Base-by-base conservation (phyloP, 2,329 filamentous ascomycete species). In the Hirsutella thompsonii region DNA sequence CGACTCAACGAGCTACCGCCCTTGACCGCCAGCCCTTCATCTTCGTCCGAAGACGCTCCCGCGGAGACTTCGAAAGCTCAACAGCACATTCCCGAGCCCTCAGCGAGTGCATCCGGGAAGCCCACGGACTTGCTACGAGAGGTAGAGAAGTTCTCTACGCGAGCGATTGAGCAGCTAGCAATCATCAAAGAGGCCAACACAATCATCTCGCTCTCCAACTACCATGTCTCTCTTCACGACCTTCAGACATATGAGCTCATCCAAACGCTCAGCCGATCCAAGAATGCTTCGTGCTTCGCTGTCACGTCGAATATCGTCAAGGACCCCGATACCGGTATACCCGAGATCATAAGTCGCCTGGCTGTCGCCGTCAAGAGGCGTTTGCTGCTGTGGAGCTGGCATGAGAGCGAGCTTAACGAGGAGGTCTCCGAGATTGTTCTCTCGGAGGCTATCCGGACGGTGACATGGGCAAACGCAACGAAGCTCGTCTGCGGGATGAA, bases 301-400 rank as follows among this genome's bases (percentile, higher is more conserved):
- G 86, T 94, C 35, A 95, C 89, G 2, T 94, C 87, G 47, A 94
- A 96, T 60, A 93, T 96, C 42, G 83, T 94, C 50, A 90, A 92
- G 58, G 92, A 98, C 59, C 66, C 79, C 5, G 76, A 78, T 38
- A 94, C 87, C 0, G 84, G 84, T 20, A 89, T 98, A 38, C 89
- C 88, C 1, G 86, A 90, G 50, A 93, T 98, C 42, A 89, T 96
- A 48, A 94, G 87, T 42, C 74, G 88, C 30, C 68, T 98, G 39
- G 92, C 88, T 6, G 90, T 98, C 10, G 88, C 88, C 4, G 86
- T 95, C 28, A 96, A 96, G 70, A 73, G 92, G 54, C 84, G 85
- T 53, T 70, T 98, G 40, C 60, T 96, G 45, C 64, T 95, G 42
- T 98, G 92, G 89, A 85, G 81, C 54, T 98, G 93, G 92, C 83